Conservation (phyloP, 73 alveolate species). For the Tetrahymena elliotti region DNA sequence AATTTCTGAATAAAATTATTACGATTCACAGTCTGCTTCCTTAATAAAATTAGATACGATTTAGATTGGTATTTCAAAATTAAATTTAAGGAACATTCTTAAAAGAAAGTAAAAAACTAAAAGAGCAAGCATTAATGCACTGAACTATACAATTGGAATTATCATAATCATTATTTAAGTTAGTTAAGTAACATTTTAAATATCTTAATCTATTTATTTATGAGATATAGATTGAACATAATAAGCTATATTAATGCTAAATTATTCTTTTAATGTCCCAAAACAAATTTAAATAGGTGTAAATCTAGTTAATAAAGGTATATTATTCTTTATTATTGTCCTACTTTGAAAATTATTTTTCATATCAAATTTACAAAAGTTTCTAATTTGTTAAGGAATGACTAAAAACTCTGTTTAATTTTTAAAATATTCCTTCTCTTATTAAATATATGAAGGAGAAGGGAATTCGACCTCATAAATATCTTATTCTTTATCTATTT, state of each 20-base stretch:
- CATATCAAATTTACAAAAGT: neutral
- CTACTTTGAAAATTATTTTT: neutral
- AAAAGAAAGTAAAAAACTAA: neutral
- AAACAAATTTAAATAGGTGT: neutral
- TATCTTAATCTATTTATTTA: neutral
- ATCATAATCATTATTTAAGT: neutral
- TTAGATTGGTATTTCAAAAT: neutral
- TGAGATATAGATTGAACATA: neutral
- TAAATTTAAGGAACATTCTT: neutral
- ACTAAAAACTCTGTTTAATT: neutral
- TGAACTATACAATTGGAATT: neutral
- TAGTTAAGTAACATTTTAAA: neutral
- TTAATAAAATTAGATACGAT: neutral
- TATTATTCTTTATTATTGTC: neutral
- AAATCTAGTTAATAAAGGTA: neutral
- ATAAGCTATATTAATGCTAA: neutral
- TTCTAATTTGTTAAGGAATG: neutral
- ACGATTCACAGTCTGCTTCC: neutral
- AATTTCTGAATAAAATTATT: neutral
- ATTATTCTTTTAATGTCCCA: neutral
- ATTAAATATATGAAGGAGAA: neutral
- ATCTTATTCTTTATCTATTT: neutral
- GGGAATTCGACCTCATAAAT: neutral
- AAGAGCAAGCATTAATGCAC: neutral
- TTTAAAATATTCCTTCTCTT: neutral